Base-by-base conservation (phyloP, 768 basidiomycete species). In the Agaricus blazei region DNA sequence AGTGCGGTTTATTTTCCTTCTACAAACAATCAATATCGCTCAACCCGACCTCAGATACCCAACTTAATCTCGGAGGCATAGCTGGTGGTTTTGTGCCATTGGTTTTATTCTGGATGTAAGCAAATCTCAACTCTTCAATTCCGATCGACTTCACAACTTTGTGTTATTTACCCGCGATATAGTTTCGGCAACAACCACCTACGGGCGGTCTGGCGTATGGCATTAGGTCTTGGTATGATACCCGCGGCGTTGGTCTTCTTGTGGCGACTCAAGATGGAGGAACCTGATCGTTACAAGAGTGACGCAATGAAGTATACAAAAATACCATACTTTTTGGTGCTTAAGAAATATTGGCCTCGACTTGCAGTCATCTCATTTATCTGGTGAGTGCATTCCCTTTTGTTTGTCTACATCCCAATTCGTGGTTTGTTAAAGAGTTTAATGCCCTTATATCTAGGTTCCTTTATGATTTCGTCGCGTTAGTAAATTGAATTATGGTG, bases 61-160 rank as follows among this genome's bases (percentile, higher is more conserved):
- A 93, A 92, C 91, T 93, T 62, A 93, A 90, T 65, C 70, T 84
- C 53, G 90, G 89, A 40, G 91, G 91, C 64, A 90, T 91, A 40
- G 64, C 93, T 46, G 72, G 86, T 7, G 76, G 88, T 9, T 93
- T 94, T 59, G 86, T 90, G 3, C 91, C 92, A 11, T 76, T 95
- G 3, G 87, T 95, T 27, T 74, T 93, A 28, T 90, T 83, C 64
- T 93, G 91, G 93, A 95, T 95, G 85, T 90, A 57, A 46, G 85
- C 71, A 3, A 7, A 36, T 37, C 48, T n/a, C n/a, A n/a, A n/a
- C n/a, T n/a, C n/a, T 37, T 7, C 19, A 49, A 4, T 36, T n/a
- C 37, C 4, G 23, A n/a, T 36, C 2, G 1, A 49, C 3, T 34
- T 8, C 29, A 6, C 9, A 37, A 34, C 19, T 8, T 3, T 36